phyloP scores from a whole-genome alignment of 2,329 filamentous ascomycete species.

The Aspergillus calidoustus region DNA sequence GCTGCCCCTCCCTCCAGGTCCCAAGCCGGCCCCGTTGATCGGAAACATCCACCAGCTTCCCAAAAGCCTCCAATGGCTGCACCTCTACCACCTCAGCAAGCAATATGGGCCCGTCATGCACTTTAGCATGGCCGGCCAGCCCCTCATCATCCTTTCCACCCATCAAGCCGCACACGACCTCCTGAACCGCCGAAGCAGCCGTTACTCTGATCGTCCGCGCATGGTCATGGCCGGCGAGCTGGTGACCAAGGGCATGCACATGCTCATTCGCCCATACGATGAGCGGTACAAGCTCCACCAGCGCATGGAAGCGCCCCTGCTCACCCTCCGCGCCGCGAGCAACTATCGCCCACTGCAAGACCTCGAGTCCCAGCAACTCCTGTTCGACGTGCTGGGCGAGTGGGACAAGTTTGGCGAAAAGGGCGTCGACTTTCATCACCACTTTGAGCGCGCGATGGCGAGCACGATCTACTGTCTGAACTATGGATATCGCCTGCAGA shows the following conservation, averaged over 20 bases:
- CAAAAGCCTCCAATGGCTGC: not conserved
- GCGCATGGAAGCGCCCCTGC: not conserved
- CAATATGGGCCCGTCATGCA: conserved; percentile 4
- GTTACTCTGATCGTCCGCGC: not conserved
- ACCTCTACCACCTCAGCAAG: conserved; percentile 1
- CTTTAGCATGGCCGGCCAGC: not conserved
- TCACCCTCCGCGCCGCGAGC: not conserved
- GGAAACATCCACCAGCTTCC: conserved; percentile 9
- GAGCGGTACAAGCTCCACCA: not conserved
- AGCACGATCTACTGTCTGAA: conserved; percentile 3
- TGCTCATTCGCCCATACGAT: not conserved
- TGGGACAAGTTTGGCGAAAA: not conserved
- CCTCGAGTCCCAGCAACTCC: conserved; percentile 8
- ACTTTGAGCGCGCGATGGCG: conserved; percentile 1
- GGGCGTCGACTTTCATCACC: not conserved
- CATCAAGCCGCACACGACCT: not conserved
- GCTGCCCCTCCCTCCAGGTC: not conserved
- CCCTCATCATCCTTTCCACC: not conserved
- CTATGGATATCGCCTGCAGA: not conserved
- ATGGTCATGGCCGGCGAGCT: conserved; percentile 7
- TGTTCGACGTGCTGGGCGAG: not conserved
- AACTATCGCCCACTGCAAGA: conserved; percentile 2
- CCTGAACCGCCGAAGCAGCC: not conserved
- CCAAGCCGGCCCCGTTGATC: not conserved
- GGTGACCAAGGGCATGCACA: conserved; percentile 1